Evolutionary conservation across 108 stramenopile species (phyloP), one percentile per base, ranked within the genome.

Genomic region (Cyclostephanos tholiformis): DNA sequence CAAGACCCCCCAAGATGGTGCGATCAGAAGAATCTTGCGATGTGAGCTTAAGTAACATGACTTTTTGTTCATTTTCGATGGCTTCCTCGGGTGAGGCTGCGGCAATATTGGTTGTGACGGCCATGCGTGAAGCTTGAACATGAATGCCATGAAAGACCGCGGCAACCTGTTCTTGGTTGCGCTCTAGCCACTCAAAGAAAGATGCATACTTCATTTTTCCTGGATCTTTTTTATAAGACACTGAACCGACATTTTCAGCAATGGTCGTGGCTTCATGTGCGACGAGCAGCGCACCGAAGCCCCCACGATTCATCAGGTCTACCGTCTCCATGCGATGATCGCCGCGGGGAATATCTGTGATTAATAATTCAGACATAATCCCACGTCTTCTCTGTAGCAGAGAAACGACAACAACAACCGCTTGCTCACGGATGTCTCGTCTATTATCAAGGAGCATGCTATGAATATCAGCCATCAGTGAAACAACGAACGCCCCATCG

Each of bases 141-240:
- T 86, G 74, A 73, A 92, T 88, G 38, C 78, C 83, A 44, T 87
- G 77, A 70, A 92, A 91, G 19, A 95, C 87, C 20, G 89, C 71
- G 43, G 88, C 78, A 7, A 95, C 83, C 52, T 89, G 79, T 13
- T 77, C 77, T 50, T 76, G 59, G 52, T 95, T 80, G 29, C 78
- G 76, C 30, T 92, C 90, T 30, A 89, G 72, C 94, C 94, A 95
- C 51, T 88, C 87, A 69, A 95, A 95, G 63, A 95, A 95, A 0
- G 90, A 75, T n/a, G 73, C 82, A 67, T 89, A 91, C 36, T 86
- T 86, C 57, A 72, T 76, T 61, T 89, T 86, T 2, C 69, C 72
- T 16, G 20, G 41, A 57, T 35, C 23, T 13, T 48, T 23, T 6
- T 59, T 65, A 10, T 52, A 19, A 2, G n/a, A 20, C 50, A 71